phyloP scores from a whole-genome alignment of 441 rosid species.

The Rhodomyrtus psidioides region DNA sequence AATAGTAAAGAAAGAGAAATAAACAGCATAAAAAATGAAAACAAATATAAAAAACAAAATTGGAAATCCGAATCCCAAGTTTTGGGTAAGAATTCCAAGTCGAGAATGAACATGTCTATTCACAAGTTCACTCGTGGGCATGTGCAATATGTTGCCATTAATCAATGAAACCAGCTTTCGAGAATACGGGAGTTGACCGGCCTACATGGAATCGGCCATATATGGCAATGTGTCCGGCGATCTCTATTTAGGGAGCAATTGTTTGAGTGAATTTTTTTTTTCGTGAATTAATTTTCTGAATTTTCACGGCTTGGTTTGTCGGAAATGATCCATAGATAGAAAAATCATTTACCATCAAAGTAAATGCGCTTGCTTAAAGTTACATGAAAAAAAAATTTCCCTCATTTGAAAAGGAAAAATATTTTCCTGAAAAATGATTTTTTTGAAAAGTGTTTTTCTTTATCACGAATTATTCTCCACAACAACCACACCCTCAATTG shows the following conservation, averaged over 20 bases:
- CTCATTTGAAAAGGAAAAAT: fast-evolving
- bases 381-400: not conserved
- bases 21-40: not conserved
- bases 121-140: not conserved
- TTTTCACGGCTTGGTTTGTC: not conserved
- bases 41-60: not conserved
- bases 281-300: not conserved
- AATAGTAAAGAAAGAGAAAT: not conserved
- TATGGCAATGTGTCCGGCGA: not conserved
- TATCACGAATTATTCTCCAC: fast-evolving
- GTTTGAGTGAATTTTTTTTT: no score
- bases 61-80: not conserved
- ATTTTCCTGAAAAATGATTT: not conserved
- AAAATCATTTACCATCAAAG: not conserved
- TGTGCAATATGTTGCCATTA: not conserved
- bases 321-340: fast-evolving
- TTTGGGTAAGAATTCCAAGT: not conserved
- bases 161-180: not conserved
- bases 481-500: not conserved
- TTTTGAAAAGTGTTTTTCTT: not conserved
- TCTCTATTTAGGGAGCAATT: not conserved
- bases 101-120: not conserved
- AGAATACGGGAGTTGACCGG: not conserved
- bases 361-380: not conserved
- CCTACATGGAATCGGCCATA: not conserved